A percentile compares a stretch with the other conserved stretches of the same genome.
These are phyloP conservation scores for Amauroascus verrucosus DNA, from an alignment of 2,329 filamentous ascomycete genomes.

Conservation along the genomic window DNA sequence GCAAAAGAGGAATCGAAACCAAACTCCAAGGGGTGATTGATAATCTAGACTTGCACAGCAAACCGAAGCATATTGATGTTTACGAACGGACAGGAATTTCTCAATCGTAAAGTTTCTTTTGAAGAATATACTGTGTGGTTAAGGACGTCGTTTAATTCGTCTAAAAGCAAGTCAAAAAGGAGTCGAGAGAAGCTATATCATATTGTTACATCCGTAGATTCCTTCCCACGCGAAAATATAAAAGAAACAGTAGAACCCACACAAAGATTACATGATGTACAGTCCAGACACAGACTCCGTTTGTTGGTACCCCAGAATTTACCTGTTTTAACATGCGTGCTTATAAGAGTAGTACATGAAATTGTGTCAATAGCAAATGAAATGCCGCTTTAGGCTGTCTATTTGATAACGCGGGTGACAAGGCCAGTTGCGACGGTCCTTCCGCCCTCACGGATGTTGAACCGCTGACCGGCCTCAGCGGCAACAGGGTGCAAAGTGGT, in stretches of 20 bases:
- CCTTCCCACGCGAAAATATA: constrained; percentile 1
- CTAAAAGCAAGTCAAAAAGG: constrained; percentile 1
- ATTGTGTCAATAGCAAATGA: background rate
- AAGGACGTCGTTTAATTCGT: background rate
- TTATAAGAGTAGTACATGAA: constrained; percentile 9
- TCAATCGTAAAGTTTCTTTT: background rate
- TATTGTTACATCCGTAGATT: constrained; percentile 12
- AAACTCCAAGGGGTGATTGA: background rate
- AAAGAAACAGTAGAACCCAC: constrained; percentile 10
- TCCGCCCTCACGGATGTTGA: constrained; percentile 97
- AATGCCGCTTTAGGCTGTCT: constrained; percentile 22
- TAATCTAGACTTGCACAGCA: too few species aligned
- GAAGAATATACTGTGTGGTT: background rate
- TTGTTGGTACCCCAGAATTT: constrained; percentile 12
- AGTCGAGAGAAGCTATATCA: constrained; percentile 16
- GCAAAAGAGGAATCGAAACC: background rate
- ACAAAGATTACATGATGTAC: constrained; percentile 12
- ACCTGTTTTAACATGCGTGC: constrained; percentile 7
- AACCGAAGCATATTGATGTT: too few species aligned
- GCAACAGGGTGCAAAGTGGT: constrained; percentile 76
- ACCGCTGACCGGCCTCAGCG: constrained; percentile 82
- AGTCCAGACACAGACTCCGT: constrained; percentile 15
- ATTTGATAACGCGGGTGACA: constrained; percentile 58
- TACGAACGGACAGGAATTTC: too few species aligned
- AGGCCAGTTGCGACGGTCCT: constrained; percentile 77